Conservation (phyloP, 2,329 filamentous ascomycete species). For the Pyricularia sp. region DNA sequence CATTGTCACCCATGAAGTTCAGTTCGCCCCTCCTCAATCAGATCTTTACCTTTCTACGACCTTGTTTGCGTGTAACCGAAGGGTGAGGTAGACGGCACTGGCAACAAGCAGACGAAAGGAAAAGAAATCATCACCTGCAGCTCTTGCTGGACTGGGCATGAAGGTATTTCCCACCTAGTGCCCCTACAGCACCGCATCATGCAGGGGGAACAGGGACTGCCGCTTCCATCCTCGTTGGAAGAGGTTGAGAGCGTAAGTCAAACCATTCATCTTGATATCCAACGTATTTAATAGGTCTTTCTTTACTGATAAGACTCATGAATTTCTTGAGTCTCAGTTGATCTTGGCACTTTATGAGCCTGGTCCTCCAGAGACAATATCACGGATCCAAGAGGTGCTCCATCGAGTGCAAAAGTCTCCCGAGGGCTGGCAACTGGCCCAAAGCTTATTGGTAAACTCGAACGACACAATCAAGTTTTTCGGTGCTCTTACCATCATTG, state of each 20-base stretch:
- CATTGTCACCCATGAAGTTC: neutral
- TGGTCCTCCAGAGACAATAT: conserved; percentile 31
- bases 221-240: conserved; percentile 21
- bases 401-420: conserved; percentile 70
- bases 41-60: neutral
- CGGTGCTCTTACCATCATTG: conserved; percentile 81
- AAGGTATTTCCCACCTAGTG: neutral
- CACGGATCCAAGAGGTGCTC: conserved; percentile 59
- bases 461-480: conserved; percentile 81
- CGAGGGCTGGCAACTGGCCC: conserved; percentile 78
- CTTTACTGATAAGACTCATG: neutral
- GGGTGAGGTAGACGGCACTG: neutral
- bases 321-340: conserved; percentile 18
- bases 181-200: conserved; percentile 4
- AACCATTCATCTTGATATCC: neutral
- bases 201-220: conserved; percentile 17
- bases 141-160: neutral
- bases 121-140: neutral
- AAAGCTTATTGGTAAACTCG: conserved; percentile 49
- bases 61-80: neutral
- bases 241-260: conserved; percentile 24
- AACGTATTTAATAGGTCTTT: neutral
- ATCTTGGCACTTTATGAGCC: conserved; percentile 45
- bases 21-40: neutral
- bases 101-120: neutral